Percentiles rank a stretch among this genome's conserved stretches.
Conservation (phyloP, 306 rosid species). For the Castanospermum australe region DNA sequence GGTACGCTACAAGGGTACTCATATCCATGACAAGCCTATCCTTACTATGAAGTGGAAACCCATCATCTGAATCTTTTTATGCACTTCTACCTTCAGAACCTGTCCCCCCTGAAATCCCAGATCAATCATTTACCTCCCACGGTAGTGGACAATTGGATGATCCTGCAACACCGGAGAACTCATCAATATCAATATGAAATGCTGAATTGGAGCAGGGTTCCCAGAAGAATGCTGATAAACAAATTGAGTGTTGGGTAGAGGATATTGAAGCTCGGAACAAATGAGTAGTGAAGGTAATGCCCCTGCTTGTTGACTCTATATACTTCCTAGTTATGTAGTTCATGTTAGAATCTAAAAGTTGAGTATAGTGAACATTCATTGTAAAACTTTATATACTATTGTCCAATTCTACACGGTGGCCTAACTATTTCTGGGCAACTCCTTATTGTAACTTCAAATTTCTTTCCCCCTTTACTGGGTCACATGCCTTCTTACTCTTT, state of each 20-base stretch:
- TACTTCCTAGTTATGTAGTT: neutral
- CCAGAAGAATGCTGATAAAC: neutral
- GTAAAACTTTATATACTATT: too few species aligned
- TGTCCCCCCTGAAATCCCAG: slow-evolving; percentile 27
- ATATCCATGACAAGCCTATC: slow-evolving; percentile 56
- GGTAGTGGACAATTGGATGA: slow-evolving; percentile 47
- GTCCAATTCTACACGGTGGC: too few species aligned
- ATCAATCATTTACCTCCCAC: slow-evolving; percentile 45
- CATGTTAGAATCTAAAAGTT: neutral
- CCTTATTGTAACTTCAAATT: too few species aligned
- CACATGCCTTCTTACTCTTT: too few species aligned
- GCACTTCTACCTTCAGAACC: slow-evolving; percentile 39
- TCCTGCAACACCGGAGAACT: slow-evolving; percentile 49
- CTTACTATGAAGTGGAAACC: slow-evolving; percentile 45
- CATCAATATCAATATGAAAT: slow-evolving; percentile 56
- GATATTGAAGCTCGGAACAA: neutral
- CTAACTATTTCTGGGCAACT: too few species aligned
- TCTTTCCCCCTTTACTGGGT: too few species aligned
- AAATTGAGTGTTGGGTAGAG: neutral
- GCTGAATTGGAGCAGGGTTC: neutral
- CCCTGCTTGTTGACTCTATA: neutral
- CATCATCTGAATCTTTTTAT: slow-evolving; percentile 43
- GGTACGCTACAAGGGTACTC: slow-evolving; percentile 71
- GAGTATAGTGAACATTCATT: too few species aligned
- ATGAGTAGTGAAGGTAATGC: neutral